A percentile compares a stretch with the other conserved stretches of the same genome.
These are phyloP conservation scores for Lasiosphaeris hirsuta DNA, from an alignment of 495 filamentous ascomycete species.

Conservation along the genomic window DNA sequence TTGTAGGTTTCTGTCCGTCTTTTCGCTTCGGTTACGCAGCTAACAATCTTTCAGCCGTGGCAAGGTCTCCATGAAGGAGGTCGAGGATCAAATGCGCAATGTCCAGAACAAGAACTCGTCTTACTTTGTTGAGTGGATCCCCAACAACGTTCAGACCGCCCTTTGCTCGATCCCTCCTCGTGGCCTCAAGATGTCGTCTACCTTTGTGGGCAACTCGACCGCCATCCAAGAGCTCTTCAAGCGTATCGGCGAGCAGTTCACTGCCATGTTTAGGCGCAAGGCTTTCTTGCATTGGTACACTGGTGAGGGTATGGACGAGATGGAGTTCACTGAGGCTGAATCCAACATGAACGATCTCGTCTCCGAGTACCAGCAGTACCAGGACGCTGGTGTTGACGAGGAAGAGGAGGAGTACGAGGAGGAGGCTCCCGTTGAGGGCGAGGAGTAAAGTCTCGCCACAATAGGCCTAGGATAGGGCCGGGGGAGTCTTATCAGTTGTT, in stretches of 20 bases:
- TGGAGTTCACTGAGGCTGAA: conserved; percentile 99
- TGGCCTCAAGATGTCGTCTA: conserved; percentile 98
- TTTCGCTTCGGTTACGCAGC: conserved; percentile 13
- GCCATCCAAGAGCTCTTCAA: conserved; percentile 99
- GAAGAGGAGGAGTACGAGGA: conserved; percentile 65
- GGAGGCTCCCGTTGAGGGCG: conserved; percentile 52
- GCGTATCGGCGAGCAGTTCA: conserved; percentile 99
- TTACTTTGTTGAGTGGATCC: conserved; percentile 99
- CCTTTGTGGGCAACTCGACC: conserved; percentile 99
- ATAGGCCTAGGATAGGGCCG: not conserved
- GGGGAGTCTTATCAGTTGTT: not conserved
- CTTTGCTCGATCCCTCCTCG: conserved; percentile 98
- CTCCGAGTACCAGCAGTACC: conserved; percentile 99
- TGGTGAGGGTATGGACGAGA: conserved; percentile 99
- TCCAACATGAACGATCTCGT: conserved; percentile 99
- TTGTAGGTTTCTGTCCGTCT: conserved; percentile 50
- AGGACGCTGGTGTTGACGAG: conserved; percentile 86
- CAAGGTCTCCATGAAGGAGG: conserved; percentile 99
- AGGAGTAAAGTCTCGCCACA: conserved; percentile 37
- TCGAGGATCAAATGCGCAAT: conserved; percentile 99
- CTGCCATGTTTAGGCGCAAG: conserved; percentile 99
- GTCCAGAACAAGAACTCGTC: conserved; percentile 99
- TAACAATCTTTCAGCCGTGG: conserved; percentile 67
- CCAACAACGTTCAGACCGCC: conserved; percentile 99
- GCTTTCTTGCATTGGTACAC: conserved; percentile 99